phyloP scores from a whole-genome alignment of 345 rosid species.

The Dipteronia dyeriana region DNA sequence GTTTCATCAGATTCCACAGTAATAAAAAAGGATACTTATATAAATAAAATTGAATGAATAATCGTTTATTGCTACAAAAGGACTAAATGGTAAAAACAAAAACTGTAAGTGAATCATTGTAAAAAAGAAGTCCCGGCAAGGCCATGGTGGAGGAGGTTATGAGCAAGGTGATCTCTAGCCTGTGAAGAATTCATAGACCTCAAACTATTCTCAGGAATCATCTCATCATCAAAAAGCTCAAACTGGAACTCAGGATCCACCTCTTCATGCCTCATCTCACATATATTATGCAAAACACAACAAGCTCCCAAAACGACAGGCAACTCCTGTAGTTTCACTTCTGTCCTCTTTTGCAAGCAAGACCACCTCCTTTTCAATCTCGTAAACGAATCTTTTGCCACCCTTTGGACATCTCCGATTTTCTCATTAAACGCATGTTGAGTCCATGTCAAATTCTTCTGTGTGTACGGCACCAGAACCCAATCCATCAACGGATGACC shows the following conservation, averaged over 20 bases:
- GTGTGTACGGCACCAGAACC: constrained; percentile 75
- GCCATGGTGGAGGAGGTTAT: constrained; percentile 74
- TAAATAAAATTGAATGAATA: not conserved
- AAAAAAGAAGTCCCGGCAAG: constrained; percentile 40
- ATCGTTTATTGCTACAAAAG: not conserved
- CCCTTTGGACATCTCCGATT: constrained; percentile 41
- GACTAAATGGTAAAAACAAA: not conserved
- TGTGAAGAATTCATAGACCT: constrained; percentile 47
- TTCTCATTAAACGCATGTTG: constrained; percentile 75
- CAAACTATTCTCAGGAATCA: constrained; percentile 55
- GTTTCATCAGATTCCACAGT: not conserved
- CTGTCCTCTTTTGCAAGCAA: constrained; percentile 78
- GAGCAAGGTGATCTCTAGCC: constrained; percentile 74
- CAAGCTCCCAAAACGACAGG: constrained; percentile 87
- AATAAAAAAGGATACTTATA: not conserved
- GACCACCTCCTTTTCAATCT: constrained; percentile 74
- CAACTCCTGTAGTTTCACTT: constrained; percentile 75
- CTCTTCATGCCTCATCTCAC: constrained; percentile 72
- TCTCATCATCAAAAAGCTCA: constrained; percentile 65
- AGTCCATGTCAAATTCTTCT: constrained; percentile 74
- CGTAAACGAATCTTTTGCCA: constrained; percentile 53
- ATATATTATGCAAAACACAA: constrained; percentile 77
- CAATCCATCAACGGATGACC: constrained; percentile 73
- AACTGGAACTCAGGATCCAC: constrained; percentile 44
- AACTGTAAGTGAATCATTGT: not conserved